A percentile compares a stretch with the other conserved stretches of the same genome.
Conservation (phyloP, 176 grass and related monocot species). For the Carex cristatella region DNA sequence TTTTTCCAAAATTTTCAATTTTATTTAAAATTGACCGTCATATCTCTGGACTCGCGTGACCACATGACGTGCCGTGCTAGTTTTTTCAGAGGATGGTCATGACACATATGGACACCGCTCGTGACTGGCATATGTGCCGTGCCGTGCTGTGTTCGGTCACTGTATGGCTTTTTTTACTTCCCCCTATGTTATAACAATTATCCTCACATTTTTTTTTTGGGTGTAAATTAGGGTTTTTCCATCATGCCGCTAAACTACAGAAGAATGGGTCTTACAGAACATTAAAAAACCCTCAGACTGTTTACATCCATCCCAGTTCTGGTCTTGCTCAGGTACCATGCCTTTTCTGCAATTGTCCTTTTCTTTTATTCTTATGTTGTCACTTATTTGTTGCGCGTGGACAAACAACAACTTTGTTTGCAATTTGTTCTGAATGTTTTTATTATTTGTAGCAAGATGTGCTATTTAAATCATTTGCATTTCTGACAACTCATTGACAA, state of each 20-base stretch:
- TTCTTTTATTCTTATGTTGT: neutral
- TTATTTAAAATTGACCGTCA: too few species aligned
- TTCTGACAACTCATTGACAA: neutral
- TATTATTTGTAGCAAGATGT: neutral
- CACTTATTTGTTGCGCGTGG: neutral
- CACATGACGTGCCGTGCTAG: too few species aligned
- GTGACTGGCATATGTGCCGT: too few species aligned
- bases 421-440: neutral
- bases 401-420: conserved; percentile 19
- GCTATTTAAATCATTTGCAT: neutral
- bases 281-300: conserved; percentile 79
- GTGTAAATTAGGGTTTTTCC: conserved; percentile 74
- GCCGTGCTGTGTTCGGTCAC: too few species aligned
- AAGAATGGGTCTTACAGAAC: conserved; percentile 88
- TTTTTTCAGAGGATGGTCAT: too few species aligned
- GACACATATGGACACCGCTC: too few species aligned
- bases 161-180: too few species aligned
- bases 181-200: neutral
- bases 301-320: conserved; percentile 84
- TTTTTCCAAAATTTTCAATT: too few species aligned
- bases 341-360: neutral
- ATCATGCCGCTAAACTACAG: conserved; percentile 78
- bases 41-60: too few species aligned
- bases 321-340: conserved; percentile 66
- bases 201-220: neutral